Evolutionary conservation across 2,329 filamentous ascomycete genomes (phyloP), one percentile per base, ranked within the genome.

Genomic region (Penicillium brasilianum): DNA sequence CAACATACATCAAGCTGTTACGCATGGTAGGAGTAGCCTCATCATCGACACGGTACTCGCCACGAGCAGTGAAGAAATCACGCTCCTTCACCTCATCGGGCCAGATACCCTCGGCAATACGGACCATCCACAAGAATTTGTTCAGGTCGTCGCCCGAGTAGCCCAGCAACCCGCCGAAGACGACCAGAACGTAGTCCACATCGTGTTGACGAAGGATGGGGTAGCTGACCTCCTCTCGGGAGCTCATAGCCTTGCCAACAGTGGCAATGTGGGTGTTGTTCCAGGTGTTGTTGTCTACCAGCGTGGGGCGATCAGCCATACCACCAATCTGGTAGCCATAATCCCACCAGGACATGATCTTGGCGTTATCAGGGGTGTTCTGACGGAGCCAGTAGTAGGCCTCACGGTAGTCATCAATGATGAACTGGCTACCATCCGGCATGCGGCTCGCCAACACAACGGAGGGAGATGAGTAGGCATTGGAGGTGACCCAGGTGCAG

Each of bases 311-410:
- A 78, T 99, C 95, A 53, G 95, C 95, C 95, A 99, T 99, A 69
- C 95, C 95, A 81, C 95, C 95, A 78, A 99, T 99, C 81, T 99
- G 95, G 82, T 99, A 99, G 67, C 95, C 95, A 74, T 99, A 99
- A 77, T 99, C 95, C 95, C 95, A 99, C 95, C 95, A 99, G 1
- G 93, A 95, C 94, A 98, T 98, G 76, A 99, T 90, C 85, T 98
- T 99, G 74, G 96, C 93, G 71, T 97, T 91, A 68, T 94, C 87
- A 62, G 90, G 85, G 10, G 96, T 99, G 83, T 99, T 99, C 80
- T 99, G 95, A 66, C 95, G 91, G 53, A 99, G 88, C 95, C 95
- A 99, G 82, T 99, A 96, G 82, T 99, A 99, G 1, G 95, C 95
- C 85, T 99, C 95, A 74, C 95, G 90, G 82, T 99, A 99, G 78